Conservation (phyloP, 345 rosid genomes). For the Sisymbrium irio region DNA sequence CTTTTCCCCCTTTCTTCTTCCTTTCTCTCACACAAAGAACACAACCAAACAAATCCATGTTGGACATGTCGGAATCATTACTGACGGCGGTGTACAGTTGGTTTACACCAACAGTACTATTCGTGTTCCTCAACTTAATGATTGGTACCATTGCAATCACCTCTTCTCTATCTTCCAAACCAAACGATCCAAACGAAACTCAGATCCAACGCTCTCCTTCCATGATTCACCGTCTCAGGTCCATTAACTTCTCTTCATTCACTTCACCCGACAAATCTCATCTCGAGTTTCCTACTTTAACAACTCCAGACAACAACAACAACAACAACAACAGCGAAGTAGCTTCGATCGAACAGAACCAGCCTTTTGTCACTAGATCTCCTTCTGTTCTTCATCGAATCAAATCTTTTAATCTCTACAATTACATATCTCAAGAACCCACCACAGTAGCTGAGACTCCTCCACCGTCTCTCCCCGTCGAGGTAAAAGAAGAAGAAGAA, state of each 20-base stretch:
- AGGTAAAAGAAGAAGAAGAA: not conserved
- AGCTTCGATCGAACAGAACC: conserved; percentile 33
- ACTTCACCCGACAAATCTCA: conserved; percentile 43
- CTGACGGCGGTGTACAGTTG: conserved; percentile 70
- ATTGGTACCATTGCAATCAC: conserved; percentile 69
- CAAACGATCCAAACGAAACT: conserved; percentile 20
- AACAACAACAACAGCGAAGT: not conserved
- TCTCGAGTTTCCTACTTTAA: conserved; percentile 29
- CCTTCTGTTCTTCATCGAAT: conserved; percentile 62
- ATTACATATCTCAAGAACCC: conserved; percentile 54
- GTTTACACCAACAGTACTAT: conserved; percentile 73
- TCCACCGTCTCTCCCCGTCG: conserved; percentile 17
- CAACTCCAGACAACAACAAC: conserved; percentile 23
- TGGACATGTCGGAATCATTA: conserved; percentile 50
- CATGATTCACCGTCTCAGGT: conserved; percentile 60
- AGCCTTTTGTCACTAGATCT: conserved; percentile 48
- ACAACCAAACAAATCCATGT: conserved; percentile 31
- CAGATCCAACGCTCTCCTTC: conserved; percentile 66
- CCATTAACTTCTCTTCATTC: conserved; percentile 51
- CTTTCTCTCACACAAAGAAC: not conserved
- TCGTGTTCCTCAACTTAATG: conserved; percentile 68
- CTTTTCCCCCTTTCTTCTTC: not conserved
- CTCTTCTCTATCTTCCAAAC: conserved; percentile 50
- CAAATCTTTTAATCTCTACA: conserved; percentile 60
- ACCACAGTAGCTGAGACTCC: not conserved